Conservation (phyloP, 768 basidiomycete species). For the Suillus cothurnatus region DNA sequence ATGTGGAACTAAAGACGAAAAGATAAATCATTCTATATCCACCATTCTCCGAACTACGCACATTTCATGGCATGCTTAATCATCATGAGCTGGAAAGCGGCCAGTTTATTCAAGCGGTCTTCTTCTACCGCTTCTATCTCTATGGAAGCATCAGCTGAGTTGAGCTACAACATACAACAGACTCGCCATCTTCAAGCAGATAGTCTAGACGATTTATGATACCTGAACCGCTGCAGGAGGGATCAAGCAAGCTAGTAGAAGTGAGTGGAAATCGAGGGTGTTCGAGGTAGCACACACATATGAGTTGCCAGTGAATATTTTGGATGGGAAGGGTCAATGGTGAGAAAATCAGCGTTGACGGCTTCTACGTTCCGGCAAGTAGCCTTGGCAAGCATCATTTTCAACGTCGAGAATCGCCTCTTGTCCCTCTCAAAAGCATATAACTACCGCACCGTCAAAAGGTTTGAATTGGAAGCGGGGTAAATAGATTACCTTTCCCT, state of each 20-base stretch:
- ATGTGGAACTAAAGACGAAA: conserved; percentile 58
- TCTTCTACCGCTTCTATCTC: conserved; percentile 60
- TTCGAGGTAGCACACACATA: conserved; percentile 58
- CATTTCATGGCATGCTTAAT: conserved; percentile 96
- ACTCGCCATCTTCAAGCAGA: conserved; percentile 71
- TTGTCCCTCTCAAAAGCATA: conserved; percentile 90
- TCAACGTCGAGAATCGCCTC: conserved; percentile 79
- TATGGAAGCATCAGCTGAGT: conserved; percentile 23
- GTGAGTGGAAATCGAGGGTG: conserved; percentile 3
- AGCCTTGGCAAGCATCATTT: conserved; percentile 84
- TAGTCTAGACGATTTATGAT: conserved; percentile 90
- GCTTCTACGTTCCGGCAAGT: conserved; percentile 80
- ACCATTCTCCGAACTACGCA: conserved; percentile 36
- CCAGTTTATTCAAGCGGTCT: conserved; percentile 80
- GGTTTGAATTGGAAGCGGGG: conserved; percentile 4
- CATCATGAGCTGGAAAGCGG: conserved; percentile 88
- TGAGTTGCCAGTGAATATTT: conserved; percentile 75
- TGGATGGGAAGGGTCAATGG: conserved; percentile 64
- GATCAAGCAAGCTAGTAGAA: conserved; percentile 76
- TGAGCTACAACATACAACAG: conserved; percentile 9
- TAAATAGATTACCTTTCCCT: conserved; percentile 64
- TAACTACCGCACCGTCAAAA: conserved; percentile 43
- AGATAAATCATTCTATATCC: conserved; percentile 14
- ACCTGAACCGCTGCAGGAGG: conserved; percentile 94
- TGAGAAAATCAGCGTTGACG: conserved; percentile 82